Base-by-base conservation (phyloP, 1,284 basidiomycete genomes). In the Trichosporon sp. region DNA sequence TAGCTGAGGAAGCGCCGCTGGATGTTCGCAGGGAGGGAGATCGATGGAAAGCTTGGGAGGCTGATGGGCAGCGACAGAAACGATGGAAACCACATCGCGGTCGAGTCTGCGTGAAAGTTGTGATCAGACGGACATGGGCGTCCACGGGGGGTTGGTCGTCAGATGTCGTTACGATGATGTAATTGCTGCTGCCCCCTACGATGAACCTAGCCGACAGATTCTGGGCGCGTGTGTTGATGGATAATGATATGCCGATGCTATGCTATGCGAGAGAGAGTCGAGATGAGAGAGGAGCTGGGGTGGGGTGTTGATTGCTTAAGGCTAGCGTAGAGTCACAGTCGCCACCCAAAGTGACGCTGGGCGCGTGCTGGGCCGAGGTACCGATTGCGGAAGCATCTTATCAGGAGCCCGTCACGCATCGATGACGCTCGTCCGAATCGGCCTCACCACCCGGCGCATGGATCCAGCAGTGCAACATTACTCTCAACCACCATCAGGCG, bases 1-100 rank as follows among this genome's bases (percentile, higher is more conserved):
- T 94, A 98, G 2, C 93, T 93, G 32, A 98, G 86, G 83, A 98
- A 94, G 65, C 92, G 89, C 66, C 90, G 87, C 84, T 98, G 95
- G 58, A 98, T 90, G 73, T 88, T 87, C 5, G 91, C 88, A 7
- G 95, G 92, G 18, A 97, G 85, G 0, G 91, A 85, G 53, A 84
- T 78, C 15, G 78, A 76, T 1, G 81, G 80, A 1, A 81, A 68
- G 1, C 75, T 73, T 0, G 78, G 77, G 11, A 80, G 68, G 21
- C 72, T 56, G 68, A 78, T 76, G 0, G 79, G 75, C 34, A 79
- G 74, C 56, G 73, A 75, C 56, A 81, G 69, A 65, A 80, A 78
- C 21, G 76, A 69, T 1, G 80, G 78, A 29, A 81, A 68, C 71
- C 78, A 77, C 80, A 82, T 82, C 4, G 66, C 35, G 65, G 9